phyloP scores from a whole-genome alignment of 495 filamentous ascomycete species.

The Penicillium manginii region DNA sequence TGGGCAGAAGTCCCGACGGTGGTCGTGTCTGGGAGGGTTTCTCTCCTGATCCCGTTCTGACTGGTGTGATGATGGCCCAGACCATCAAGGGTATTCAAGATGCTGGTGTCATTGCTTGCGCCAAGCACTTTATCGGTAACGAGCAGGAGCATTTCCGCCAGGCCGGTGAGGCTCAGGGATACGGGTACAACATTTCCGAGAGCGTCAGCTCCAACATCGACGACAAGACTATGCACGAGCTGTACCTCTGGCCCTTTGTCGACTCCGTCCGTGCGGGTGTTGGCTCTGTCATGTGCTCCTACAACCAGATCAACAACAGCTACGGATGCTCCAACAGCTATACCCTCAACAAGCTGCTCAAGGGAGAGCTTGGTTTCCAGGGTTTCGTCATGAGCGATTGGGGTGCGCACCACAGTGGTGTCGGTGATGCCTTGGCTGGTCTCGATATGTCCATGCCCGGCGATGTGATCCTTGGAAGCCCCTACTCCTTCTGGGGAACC shows the following conservation, averaged over 20 bases:
- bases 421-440: conserved; percentile 76
- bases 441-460: conserved; percentile 97
- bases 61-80: conserved; percentile 71
- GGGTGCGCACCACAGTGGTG: conserved; percentile 86
- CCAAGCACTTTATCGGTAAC: conserved; percentile 80
- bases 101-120: conserved; percentile 78
- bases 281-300: conserved; percentile 91
- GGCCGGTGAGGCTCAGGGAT: conserved; percentile 60
- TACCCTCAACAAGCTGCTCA: conserved; percentile 79
- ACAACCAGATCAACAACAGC: conserved; percentile 82
- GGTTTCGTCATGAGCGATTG: conserved; percentile 93
- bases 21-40: conserved; percentile 86
- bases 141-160: conserved; percentile 86
- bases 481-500: conserved; percentile 78
- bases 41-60: conserved; percentile 76
- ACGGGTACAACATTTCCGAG: conserved; percentile 67
- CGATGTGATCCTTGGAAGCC: conserved; percentile 74
- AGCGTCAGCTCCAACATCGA: conserved; percentile 81
- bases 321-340: conserved; percentile 73
- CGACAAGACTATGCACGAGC: conserved; percentile 91
- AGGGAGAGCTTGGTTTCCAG: conserved; percentile 92
- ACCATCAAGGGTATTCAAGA: conserved; percentile 83
- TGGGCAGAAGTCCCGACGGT: conserved; percentile 72
- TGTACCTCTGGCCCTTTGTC: conserved; percentile 89
- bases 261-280: conserved; percentile 77